These are phyloP conservation scores for Periconia macrospinosa DNA, from an alignment of 2,329 filamentous ascomycete genomes.

Conservation along the genomic window DNA sequence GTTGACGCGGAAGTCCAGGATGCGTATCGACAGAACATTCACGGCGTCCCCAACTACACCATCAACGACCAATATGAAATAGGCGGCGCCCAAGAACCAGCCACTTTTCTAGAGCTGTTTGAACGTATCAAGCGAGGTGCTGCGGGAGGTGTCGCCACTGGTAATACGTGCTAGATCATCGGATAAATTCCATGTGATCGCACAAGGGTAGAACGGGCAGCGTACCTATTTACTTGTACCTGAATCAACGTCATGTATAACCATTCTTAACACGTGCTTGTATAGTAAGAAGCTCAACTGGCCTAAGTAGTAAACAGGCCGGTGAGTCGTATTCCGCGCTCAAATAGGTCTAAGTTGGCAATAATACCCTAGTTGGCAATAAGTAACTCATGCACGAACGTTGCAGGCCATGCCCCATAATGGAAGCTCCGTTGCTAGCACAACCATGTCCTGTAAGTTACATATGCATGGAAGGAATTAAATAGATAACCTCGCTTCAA, in stretches of 20 bases:
- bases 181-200: no score
- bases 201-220: background rate
- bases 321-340: background rate
- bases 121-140: constrained; percentile 56
- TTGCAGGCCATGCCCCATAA: no score
- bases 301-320: background rate
- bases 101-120: constrained; percentile 68
- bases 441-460: no score
- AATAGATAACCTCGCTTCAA: no score
- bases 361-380: background rate
- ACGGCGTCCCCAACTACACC: constrained; percentile 74
- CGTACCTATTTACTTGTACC: background rate
- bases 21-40: constrained; percentile 55
- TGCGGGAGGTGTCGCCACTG: background rate
- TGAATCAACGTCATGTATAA: background rate
- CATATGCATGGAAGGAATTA: no score
- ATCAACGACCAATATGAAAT: constrained; percentile 70
- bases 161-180: background rate
- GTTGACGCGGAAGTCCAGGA: constrained; percentile 52
- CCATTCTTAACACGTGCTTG: background rate
- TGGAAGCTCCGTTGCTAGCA: no score
- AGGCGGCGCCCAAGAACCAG: constrained; percentile 71
- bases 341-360: background rate
- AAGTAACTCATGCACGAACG: background rate
- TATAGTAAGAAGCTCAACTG: background rate